Evolutionary conservation across 202 grass and related monocot genomes (phyloP).

Genomic region (Tripidium arundinaceum): DNA sequence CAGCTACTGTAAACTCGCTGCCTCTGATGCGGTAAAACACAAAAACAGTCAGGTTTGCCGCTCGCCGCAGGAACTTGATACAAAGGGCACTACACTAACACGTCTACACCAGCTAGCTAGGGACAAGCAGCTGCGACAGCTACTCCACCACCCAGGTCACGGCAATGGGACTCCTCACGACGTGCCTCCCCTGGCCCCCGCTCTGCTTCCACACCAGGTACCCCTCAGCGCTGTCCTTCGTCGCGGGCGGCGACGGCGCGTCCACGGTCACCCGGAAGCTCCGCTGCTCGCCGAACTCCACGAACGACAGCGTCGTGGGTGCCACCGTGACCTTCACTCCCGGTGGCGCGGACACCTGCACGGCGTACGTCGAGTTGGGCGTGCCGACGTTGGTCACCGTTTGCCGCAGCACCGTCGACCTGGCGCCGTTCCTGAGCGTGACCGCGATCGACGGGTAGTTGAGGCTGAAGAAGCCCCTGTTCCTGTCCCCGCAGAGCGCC

Average conservation of each 20-base stretch:
- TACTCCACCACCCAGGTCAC: conserved; percentile 53
- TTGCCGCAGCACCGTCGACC: conserved; percentile 33
- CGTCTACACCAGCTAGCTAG: not conserved
- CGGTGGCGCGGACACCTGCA: conserved; percentile 31
- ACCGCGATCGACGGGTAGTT: conserved; percentile 88
- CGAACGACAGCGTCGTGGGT: conserved; percentile 53
- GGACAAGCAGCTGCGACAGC: not conserved
- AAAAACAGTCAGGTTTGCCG: no score
- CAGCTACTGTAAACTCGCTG: no score
- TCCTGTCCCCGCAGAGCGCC: not conserved
- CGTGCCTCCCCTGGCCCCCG: conserved; percentile 36
- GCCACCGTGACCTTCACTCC: conserved; percentile 49
- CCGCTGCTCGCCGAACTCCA: conserved; percentile 55
- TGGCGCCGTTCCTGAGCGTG: conserved; percentile 39
- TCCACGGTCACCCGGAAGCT: conserved; percentile 49
- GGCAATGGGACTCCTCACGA: conserved; percentile 82
- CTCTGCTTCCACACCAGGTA: conserved; percentile 60
- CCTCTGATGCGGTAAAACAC: no score
- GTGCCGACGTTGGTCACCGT: conserved; percentile 71
- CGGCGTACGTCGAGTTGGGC: conserved; percentile 60
- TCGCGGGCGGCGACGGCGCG: conserved; percentile 16
- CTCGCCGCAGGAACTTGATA: no score
- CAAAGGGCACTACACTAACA: no score
- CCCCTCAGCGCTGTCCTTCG: conserved; percentile 35
- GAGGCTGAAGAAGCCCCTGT: conserved; percentile 57